A percentile compares a stretch with the other conserved stretches of the same genome.
Conservation (phyloP, 139 green algal genomes). For the Yamagishiella unicocca region DNA sequence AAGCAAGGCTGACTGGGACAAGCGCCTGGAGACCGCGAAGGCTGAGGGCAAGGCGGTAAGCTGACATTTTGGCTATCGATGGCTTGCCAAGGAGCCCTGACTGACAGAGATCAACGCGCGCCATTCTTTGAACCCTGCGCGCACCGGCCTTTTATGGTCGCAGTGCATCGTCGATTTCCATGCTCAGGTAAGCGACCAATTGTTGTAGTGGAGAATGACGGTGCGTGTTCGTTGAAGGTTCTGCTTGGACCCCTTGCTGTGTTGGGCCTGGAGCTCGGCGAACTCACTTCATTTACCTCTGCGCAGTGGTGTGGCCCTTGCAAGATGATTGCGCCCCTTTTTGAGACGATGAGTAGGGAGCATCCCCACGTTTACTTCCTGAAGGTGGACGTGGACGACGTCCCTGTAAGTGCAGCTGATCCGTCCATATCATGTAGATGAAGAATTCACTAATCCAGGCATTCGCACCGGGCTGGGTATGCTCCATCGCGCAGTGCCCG, state of each 20-base stretch:
- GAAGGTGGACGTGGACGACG: constrained; percentile 87
- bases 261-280: too few species aligned
- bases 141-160: too few species aligned
- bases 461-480: too few species aligned
- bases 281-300: background rate
- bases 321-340: constrained; percentile 83
- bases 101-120: too few species aligned
- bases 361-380: constrained; percentile 71
- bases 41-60: constrained; percentile 47
- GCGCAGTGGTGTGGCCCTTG: constrained; percentile 83
- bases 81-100: background rate
- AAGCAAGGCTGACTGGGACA: constrained; percentile 53
- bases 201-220: too few species aligned
- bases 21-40: constrained; percentile 34
- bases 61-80: background rate
- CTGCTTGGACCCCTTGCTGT: too few species aligned
- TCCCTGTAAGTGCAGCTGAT: constrained; percentile 54
- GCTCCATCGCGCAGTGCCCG: too few species aligned
- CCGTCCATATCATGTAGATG: too few species aligned
- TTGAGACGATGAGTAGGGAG: constrained; percentile 68
- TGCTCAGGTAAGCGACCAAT: constrained; percentile 16
- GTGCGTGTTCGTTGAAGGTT: too few species aligned
- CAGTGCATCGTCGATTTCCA: constrained; percentile 1
- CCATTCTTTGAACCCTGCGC: too few species aligned
- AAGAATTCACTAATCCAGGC: too few species aligned